These are phyloP conservation scores for Achaetomium macrosporum DNA, from an alignment of 2,329 filamentous ascomycete genomes.

Conservation along the genomic window DNA sequence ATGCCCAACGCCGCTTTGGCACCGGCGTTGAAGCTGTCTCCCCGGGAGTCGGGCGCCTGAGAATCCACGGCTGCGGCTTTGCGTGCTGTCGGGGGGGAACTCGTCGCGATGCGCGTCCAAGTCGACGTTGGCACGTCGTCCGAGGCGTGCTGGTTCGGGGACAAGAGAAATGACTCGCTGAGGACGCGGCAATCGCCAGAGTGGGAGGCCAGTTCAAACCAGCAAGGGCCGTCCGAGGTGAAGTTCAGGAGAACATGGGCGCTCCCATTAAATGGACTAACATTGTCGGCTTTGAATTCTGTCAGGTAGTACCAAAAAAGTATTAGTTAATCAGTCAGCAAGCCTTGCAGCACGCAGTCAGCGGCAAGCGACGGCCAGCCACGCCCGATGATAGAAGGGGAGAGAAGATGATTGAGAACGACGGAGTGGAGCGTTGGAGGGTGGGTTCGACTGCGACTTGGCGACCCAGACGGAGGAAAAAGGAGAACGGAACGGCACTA, in stretches of 20 bases:
- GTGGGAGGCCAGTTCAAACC: conserved; percentile 22
- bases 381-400: not conserved
- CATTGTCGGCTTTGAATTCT: conserved; percentile 21
- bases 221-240: conserved; percentile 23
- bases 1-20: conserved; percentile 23
- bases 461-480: not conserved
- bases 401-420: not conserved
- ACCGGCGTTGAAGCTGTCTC: conserved; percentile 20
- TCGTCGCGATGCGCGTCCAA: not conserved
- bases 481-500: conserved; percentile 16
- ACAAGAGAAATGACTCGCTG: conserved; percentile 19
- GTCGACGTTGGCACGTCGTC: conserved; percentile 3
- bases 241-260: conserved; percentile 20
- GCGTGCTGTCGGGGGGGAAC: conserved; percentile 2
- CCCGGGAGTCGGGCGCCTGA: conserved; percentile 6
- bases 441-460: conserved; percentile 4
- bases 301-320: conserved; percentile 2
- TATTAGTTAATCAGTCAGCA: conserved; percentile 17
- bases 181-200: conserved; percentile 18
- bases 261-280: conserved; percentile 19
- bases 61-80: conserved; percentile 10
- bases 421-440: not conserved
- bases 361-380: not conserved
- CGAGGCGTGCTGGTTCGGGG: conserved; percentile 6
- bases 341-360: conserved; percentile 4